A percentile compares a stretch with the other conserved stretches of the same genome.
These are phyloP conservation scores for Pichia sp. DNA, from an alignment of 1,139 yeast species.

Conservation along the genomic window DNA sequence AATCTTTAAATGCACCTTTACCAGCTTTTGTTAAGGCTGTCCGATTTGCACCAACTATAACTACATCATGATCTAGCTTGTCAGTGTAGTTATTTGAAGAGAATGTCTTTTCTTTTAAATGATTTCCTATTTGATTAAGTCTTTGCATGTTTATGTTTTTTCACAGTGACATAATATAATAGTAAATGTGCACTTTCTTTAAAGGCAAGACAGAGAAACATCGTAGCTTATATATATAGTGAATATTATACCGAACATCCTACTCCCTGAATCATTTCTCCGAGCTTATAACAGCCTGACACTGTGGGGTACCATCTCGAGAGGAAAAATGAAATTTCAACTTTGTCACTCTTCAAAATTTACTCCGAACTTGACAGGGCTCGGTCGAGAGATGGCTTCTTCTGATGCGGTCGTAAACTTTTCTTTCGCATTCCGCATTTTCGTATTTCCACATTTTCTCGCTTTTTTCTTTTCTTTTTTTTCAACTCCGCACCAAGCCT, in stretches of 20 bases:
- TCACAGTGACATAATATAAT: too few relatives aligned
- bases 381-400: too few relatives aligned
- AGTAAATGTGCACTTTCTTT: too few relatives aligned
- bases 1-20: slow-evolving; percentile 46
- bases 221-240: neutral
- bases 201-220: neutral
- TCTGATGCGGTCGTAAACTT: too few relatives aligned
- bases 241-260: neutral
- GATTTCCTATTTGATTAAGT: slow-evolving; percentile 5
- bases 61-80: slow-evolving; percentile 65
- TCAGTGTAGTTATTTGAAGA: neutral
- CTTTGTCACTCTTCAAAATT: too few relatives aligned
- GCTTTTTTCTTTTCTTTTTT: neutral
- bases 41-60: slow-evolving; percentile 80
- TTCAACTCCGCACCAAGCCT: neutral
- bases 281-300: neutral
- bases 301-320: neutral
- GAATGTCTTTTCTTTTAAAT: neutral
- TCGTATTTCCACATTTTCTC: too few relatives aligned
- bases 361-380: neutral
- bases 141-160: slow-evolving; percentile 4
- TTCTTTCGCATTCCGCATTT: too few relatives aligned
- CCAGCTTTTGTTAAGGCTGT: slow-evolving; percentile 82
- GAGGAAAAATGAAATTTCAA: too few relatives aligned
- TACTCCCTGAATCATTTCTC: too few relatives aligned